Conservation (phyloP, 305 asterid genomes). For the Fraxinus ornus region DNA sequence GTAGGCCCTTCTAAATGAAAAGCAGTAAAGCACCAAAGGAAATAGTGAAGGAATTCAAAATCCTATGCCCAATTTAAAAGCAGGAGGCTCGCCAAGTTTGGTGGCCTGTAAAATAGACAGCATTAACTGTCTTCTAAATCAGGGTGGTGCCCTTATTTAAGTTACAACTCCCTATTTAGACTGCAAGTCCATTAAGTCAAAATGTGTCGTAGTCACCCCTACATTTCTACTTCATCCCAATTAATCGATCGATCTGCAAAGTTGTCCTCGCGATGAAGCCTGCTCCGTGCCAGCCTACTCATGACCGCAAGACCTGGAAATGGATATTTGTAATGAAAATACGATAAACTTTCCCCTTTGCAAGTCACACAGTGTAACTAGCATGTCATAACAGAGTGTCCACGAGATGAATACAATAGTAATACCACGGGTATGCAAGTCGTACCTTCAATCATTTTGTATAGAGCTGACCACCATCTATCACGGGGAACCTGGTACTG, state of each 20-base stretch:
- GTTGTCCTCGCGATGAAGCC: conserved; percentile 48
- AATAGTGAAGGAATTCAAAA: not conserved
- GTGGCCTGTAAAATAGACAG: not conserved
- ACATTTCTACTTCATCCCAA: conserved; percentile 77
- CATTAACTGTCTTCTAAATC: not conserved
- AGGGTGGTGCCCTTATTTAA: not conserved
- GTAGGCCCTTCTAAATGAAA: not conserved
- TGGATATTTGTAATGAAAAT: not conserved
- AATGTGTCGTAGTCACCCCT: conserved; percentile 3
- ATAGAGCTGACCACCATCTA: conserved; percentile 90
- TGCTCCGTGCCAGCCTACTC: conserved; percentile 68
- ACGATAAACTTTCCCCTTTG: not conserved
- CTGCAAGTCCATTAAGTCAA: not conserved
- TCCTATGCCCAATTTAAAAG: not conserved
- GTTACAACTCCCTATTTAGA: not conserved
- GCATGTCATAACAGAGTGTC: not conserved
- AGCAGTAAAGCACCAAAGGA: not conserved
- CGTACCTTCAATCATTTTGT: conserved; percentile 84
- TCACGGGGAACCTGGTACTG: conserved; percentile 62
- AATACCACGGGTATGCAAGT: not conserved
- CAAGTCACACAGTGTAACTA: not conserved
- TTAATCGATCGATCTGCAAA: conserved; percentile 60
- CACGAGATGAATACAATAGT: not conserved
- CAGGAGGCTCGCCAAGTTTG: not conserved
- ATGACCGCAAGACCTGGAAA: conserved; percentile 65